A percentile compares a stretch with the other conserved stretches of the same genome.
Evolutionary conservation across 352 stramenopile genomes (phyloP).

Genomic region (Phytophthora hibernalis): DNA sequence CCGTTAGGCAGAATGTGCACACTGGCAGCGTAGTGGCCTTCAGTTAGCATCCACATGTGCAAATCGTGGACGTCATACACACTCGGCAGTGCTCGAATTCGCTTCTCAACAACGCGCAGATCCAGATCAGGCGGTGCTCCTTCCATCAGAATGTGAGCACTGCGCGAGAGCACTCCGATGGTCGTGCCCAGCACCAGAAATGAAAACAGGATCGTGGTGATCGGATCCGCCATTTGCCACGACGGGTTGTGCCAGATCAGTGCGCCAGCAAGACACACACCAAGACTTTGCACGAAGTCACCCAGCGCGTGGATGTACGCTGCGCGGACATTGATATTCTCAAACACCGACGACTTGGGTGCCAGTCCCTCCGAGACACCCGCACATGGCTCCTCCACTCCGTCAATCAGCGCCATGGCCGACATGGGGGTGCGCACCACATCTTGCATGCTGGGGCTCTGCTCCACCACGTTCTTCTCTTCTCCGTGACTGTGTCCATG

Average conservation of each 20-base stretch:
- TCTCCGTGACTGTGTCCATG: constrained; percentile 48
- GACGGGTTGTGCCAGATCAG: constrained; percentile 97
- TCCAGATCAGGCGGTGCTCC: constrained; percentile 82
- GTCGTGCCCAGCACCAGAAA: constrained; percentile 95
- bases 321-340: constrained; percentile 97
- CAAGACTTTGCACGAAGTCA: constrained; percentile 97
- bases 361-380: constrained; percentile 10
- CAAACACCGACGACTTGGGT: constrained; percentile 47
- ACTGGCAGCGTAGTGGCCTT: constrained; percentile 88
- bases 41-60: constrained; percentile 97
- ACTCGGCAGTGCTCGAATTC: constrained; percentile 60
- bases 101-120: constrained; percentile 64
- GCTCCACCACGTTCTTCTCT: not conserved
- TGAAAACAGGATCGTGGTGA: constrained; percentile 97
- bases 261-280: constrained; percentile 95
- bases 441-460: not conserved
- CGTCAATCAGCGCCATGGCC: constrained; percentile 75
- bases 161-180: constrained; percentile 91
- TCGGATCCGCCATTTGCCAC: constrained; percentile 96
- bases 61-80: constrained; percentile 97
- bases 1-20: constrained; percentile 91
- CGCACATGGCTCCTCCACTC: constrained; percentile 29
- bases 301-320: constrained; percentile 98
- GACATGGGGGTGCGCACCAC: constrained; percentile 59
- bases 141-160: constrained; percentile 95